phyloP scores from a whole-genome alignment of 106 monocot species.

The Dendrobium huoshanense region DNA sequence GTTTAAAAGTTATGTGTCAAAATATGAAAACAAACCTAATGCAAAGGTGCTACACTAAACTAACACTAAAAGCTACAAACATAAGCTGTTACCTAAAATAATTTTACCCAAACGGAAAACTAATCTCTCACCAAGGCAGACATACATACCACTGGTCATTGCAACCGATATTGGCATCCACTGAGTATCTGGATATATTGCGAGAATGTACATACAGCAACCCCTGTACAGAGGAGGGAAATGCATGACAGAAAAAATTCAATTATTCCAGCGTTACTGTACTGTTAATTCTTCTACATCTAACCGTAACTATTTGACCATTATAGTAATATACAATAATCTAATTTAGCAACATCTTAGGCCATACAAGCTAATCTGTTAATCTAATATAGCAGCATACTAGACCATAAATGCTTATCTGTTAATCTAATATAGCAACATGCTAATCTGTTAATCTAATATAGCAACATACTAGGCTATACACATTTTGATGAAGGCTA shows the following conservation, averaged over 20 bases:
- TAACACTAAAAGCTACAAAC: not conserved
- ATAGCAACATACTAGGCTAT: not conserved
- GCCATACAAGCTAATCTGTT: too few relatives aligned
- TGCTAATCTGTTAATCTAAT: not conserved
- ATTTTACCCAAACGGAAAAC: not conserved
- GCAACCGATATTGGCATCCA: not conserved
- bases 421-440: too few relatives aligned
- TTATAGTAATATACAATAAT: not conserved
- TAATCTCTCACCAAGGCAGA: not conserved
- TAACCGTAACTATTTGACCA: not conserved
- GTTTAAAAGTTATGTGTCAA: not conserved
- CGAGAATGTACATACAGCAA: slow-evolving; percentile 7
- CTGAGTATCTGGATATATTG: not conserved
- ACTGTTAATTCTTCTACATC: slow-evolving; percentile 7
- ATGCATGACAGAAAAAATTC: slow-evolving; percentile 11
- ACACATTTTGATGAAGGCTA: slow-evolving; percentile 2
- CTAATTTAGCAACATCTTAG: not conserved
- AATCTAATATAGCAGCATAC: slow-evolving; percentile 2
- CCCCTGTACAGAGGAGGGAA: slow-evolving; percentile 20
- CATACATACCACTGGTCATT: slow-evolving; percentile 7
- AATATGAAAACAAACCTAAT: not conserved
- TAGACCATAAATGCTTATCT: not conserved
- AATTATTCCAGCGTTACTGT: slow-evolving; percentile 12
- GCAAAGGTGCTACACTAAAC: not conserved
- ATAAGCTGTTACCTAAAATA: not conserved